Evolutionary conservation across 371 early-diverging fungal genomes (phyloP), one percentile per base, ranked within the genome.

Genomic region (Mucor velutinosus): DNA sequence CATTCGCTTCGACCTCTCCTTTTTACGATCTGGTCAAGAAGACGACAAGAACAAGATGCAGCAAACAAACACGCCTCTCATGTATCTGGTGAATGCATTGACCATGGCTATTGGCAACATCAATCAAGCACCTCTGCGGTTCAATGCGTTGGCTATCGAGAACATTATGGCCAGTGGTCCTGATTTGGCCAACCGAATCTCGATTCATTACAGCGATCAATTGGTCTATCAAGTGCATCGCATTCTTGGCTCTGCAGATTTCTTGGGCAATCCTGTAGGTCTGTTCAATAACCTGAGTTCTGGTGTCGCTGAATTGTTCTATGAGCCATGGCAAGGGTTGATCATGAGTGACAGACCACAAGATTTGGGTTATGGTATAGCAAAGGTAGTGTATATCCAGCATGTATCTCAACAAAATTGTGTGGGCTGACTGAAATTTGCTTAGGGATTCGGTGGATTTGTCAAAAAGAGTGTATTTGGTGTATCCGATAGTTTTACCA

Each of bases 221-320:
- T 83, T 92, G 14, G 83, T 97, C 27, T 92, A 93, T 66, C 97
- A 99, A 66, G 72, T 97, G 2, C 95, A 98, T 82, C 91, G 92
- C 76, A 82, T 99, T 45, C 83, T 99, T 7, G 99, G 99, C 1
- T 96, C 97, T 12, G 98, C 97, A 7, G 99, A 99, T 73, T 88
- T 99, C 65, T 83, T 99, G 47, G 99, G 99, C 27, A 99, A 99
- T 72, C 99, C 99, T 70, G 97, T 98, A 0, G 98, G 99, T 0
- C 78, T 99, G 29, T 99, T 98, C 76, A 97, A 88, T 78, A 98
- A 89, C 65, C 82, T 99, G 47, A 92, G 94, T 65, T 95, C 96
- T 0, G 99, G 99, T 7, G 97, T 98, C 0, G 87, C 89, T 0
- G 98, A 97, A 72, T 87, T 99, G 57, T 99, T 99, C 78, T 99